Conservation (phyloP, 2,329 filamentous ascomycete species). For the Xylaria multiplex region DNA sequence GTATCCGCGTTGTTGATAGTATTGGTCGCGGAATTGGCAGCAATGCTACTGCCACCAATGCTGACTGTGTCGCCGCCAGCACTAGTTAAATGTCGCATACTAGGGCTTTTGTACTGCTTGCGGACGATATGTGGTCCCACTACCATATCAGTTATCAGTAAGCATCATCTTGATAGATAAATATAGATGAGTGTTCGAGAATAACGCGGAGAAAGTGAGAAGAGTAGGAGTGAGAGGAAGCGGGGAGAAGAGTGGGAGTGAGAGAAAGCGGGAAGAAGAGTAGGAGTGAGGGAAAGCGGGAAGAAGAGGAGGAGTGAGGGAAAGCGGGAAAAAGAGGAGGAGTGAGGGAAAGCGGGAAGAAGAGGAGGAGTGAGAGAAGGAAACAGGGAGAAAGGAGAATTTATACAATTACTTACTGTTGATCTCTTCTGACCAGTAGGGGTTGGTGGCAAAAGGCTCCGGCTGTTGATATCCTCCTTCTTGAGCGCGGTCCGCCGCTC, state of each 20-base stretch:
- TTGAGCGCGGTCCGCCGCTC: neutral
- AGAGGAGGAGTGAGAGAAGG: too few species aligned
- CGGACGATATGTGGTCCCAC: conserved; percentile 73
- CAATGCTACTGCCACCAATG: conserved; percentile 48
- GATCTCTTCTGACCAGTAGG: conserved; percentile 90
- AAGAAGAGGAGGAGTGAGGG: neutral
- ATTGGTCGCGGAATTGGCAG: conserved; percentile 26
- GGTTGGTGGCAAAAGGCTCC: conserved; percentile 85
- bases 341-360: too few species aligned
- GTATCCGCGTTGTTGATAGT: conserved; percentile 38
- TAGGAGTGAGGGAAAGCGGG: too few species aligned
- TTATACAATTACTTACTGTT: conserved; percentile 49
- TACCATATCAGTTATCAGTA: conserved; percentile 18
- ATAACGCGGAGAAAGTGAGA: too few species aligned
- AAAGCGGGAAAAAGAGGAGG: too few species aligned
- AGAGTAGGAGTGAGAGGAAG: neutral
- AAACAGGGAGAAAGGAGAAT: neutral
- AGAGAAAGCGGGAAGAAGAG: too few species aligned
- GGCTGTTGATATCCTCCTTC: conserved; percentile 82
- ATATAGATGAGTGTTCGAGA: too few species aligned
- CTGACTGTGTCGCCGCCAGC: conserved; percentile 62
- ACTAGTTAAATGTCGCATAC: conserved; percentile 69
- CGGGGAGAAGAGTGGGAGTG: too few species aligned
- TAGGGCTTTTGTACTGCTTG: conserved; percentile 69
- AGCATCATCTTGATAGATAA: neutral